A percentile compares a stretch with the other conserved stretches of the same genome.
Evolutionary conservation across 169 alveolate species (phyloP).

Genomic region (Cryptosporidium sp.): DNA sequence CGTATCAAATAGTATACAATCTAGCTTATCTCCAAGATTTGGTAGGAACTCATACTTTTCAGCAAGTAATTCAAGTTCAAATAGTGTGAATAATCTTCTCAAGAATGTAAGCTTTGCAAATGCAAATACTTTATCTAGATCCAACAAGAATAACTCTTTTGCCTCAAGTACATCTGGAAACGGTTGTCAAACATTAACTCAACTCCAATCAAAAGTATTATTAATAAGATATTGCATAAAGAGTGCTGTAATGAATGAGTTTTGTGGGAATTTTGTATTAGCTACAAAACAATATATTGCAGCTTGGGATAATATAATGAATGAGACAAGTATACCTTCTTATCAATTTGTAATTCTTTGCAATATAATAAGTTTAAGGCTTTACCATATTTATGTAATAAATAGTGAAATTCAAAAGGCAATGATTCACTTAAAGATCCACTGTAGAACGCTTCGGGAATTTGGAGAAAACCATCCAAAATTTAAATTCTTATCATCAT

Average conservation of each 20-base stretch:
- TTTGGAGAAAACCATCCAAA: slow-evolving; percentile 32
- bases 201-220: slow-evolving; percentile 51
- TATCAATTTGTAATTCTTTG: slow-evolving; percentile 51
- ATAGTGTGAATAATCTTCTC: not conserved
- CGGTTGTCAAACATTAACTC: slow-evolving; percentile 25
- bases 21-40: slow-evolving; percentile 50
- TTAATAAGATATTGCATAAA: slow-evolving; percentile 62
- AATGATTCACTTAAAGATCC: slow-evolving; percentile 52
- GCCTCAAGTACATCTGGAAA: slow-evolving; percentile 44
- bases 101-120: not conserved
- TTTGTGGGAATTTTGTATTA: slow-evolving; percentile 50
- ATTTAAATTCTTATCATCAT: slow-evolving; percentile 33
- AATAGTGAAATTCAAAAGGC: slow-evolving; percentile 59
- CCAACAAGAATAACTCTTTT: slow-evolving; percentile 31
- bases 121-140: not conserved
- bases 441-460: slow-evolving; percentile 28
- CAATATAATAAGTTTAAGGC: slow-evolving; percentile 42
- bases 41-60: slow-evolving; percentile 36
- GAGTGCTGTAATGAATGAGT: slow-evolving; percentile 74
- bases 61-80: not conserved
- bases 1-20: slow-evolving; percentile 8
- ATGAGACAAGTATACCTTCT: slow-evolving; percentile 38
- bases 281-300: slow-evolving; percentile 59
- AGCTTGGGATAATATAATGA: slow-evolving; percentile 67
- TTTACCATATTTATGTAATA: slow-evolving; percentile 47